A percentile compares a stretch with the other conserved stretches of the same genome.
phyloP scores from a whole-genome alignment of 108 stramenopile genomes.

The Cyclotella baltica region DNA sequence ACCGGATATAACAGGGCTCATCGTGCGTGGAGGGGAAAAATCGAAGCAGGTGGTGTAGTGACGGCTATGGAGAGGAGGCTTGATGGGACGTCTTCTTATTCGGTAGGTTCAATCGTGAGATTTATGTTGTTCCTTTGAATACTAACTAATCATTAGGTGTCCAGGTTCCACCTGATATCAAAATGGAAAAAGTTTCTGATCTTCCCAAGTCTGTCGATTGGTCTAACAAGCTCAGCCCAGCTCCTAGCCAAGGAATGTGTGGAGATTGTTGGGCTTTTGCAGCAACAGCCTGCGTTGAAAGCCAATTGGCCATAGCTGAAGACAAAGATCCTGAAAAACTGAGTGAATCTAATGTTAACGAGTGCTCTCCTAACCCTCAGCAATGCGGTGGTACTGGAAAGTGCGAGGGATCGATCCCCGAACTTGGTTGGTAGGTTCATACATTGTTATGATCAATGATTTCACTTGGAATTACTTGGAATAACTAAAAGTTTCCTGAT shows the following conservation, averaged over 20 bases:
- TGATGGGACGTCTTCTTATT: conserved; percentile 17
- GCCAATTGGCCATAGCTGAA: conserved; percentile 79
- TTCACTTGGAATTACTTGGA: not conserved
- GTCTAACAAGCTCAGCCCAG: conserved; percentile 70
- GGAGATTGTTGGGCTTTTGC: conserved; percentile 93
- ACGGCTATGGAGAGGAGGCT: conserved; percentile 26
- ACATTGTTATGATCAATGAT: not conserved
- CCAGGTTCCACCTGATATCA: conserved; percentile 44
- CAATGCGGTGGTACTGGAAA: conserved; percentile 76
- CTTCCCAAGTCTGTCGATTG: conserved; percentile 87
- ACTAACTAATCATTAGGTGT: not conserved
- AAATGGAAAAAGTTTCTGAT: conserved; percentile 52
- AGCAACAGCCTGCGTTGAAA: conserved; percentile 74
- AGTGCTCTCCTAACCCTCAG: conserved; percentile 79
- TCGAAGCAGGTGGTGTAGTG: conserved; percentile 5
- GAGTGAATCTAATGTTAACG: conserved; percentile 77
- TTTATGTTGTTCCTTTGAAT: not conserved
- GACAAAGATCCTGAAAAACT: conserved; percentile 62
- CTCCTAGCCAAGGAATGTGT: conserved; percentile 86
- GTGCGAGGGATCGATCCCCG: conserved; percentile 6
- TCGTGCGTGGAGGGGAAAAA: conserved; percentile 20
- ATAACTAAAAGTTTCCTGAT: conserved; percentile 69
- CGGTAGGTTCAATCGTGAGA: conserved; percentile 18
- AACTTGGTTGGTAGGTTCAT: too few relatives aligned
- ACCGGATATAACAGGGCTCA: conserved; percentile 63